Percentiles rank a stretch among this genome's conserved stretches.
Evolutionary conservation across 208 protist species (phyloP).

Genomic region (Giardia muris): DNA sequence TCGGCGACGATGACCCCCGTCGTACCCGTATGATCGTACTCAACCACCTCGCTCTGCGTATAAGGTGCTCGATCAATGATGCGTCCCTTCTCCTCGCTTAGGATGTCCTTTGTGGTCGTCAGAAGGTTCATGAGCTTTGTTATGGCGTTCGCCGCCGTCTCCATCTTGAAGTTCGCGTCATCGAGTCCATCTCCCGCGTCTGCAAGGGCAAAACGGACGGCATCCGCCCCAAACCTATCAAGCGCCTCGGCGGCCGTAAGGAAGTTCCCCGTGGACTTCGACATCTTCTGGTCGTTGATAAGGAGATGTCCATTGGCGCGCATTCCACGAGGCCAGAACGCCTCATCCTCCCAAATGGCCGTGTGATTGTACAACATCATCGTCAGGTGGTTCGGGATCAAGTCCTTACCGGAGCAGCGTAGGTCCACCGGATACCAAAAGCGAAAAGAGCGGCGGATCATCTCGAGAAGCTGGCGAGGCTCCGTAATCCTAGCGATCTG

Average conservation of each 20-base stretch:
- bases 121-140: constrained; percentile 79
- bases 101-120: constrained; percentile 63
- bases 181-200: constrained; percentile 83
- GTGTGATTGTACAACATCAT: constrained; percentile 98
- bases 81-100: no score
- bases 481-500: constrained; percentile 40
- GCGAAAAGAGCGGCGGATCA: constrained; percentile 68
- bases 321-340: constrained; percentile 65
- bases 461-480: constrained; percentile 51
- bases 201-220: constrained; percentile 59
- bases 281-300: constrained; percentile 96
- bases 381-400: constrained; percentile 97
- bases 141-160: constrained; percentile 74
- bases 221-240: constrained; percentile 61
- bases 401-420: constrained; percentile 92
- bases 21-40: neutral
- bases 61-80: no score
- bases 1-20: neutral
- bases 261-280: constrained; percentile 97
- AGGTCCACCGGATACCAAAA: constrained; percentile 95
- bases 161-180: constrained; percentile 88
- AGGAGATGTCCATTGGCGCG: constrained; percentile 95
- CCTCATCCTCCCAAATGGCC: constrained; percentile 69
- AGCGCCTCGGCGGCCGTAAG: constrained; percentile 60
- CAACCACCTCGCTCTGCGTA: neutral